Evolutionary conservation across 108 stramenopile species (phyloP).

Genomic region (Schizochytrium sp.): DNA sequence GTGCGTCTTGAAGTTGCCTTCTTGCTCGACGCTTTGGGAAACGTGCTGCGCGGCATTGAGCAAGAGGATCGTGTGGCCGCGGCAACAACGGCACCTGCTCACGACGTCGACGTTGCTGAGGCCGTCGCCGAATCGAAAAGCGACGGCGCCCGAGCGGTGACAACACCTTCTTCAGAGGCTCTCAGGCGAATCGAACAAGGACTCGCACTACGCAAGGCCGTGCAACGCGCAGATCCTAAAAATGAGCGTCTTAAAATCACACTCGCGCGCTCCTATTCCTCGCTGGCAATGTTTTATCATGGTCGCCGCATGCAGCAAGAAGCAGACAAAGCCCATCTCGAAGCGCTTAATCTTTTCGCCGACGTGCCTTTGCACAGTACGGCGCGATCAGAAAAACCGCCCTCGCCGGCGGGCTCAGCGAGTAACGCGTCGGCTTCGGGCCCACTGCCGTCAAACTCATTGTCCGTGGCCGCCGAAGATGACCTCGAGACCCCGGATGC

Average conservation of each 20-base stretch:
- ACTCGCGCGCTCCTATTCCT: not conserved
- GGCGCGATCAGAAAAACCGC: not conserved
- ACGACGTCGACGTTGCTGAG: not conserved
- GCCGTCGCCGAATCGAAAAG: no score
- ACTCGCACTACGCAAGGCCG: not conserved
- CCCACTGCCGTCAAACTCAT: no score
- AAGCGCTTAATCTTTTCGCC: conserved; percentile 1
- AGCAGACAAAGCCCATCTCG: not conserved
- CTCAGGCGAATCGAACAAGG: not conserved
- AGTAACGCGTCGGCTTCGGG: no score
- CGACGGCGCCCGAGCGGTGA: no score
- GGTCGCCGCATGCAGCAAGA: not conserved
- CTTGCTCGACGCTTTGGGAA: not conserved
- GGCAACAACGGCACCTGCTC: not conserved
- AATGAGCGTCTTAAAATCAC: not conserved
- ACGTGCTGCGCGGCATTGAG: not conserved
- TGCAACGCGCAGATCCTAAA: not conserved
- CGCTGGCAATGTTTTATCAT: not conserved
- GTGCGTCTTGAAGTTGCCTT: not conserved
- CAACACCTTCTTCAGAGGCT: not conserved
- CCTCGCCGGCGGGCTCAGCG: not conserved
- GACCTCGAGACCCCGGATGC: not conserved
- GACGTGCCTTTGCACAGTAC: not conserved
- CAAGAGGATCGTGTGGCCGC: not conserved
- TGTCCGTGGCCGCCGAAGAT: no score